Base-by-base conservation (phyloP, 2,329 filamentous ascomycete genomes). In the Remersonia thermophila region DNA sequence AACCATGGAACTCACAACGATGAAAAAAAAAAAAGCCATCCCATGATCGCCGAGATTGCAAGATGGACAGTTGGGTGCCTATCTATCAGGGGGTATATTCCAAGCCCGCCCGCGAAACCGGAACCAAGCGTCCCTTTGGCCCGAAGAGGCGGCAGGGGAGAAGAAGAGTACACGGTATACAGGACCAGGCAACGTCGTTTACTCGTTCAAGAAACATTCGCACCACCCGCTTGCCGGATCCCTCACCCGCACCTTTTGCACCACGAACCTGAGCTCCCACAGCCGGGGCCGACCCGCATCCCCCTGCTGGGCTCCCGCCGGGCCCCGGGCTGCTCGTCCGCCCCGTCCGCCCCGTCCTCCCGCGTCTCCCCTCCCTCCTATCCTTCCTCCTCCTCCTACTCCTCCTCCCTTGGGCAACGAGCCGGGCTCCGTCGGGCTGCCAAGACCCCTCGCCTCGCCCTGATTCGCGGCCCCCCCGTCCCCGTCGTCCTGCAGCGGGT, bases 181-280 rank as follows among this genome's bases (percentile, higher is more conserved):
- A n/a, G n/a, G n/a, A n/a, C n/a, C n/a, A n/a, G n/a, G n/a, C n/a
- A n/a, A n/a, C n/a, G n/a, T n/a, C n/a, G n/a, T 23, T 23, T 23
- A 23, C 20, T 23, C 20, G 9, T 23, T 23, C 20, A 23, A 43
- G 17, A 40, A 35, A 30, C 44, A 47, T 17, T 27, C 32, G 23
- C 45, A 47, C 36, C 39, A 39, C 27, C 33, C 37, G 2, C 27
- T 35, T n/a, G 14, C 39, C 3, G 43, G 37, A 33, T 41, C 33
- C 26, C 42, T 32, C 16, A 42, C 35, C 11, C 41, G 32, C 2
- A 43, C 42, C 12, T 32, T 32, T 16, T 48, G 45, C n/a, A 49
- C 40, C n/a, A 47, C 37, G 12, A 49, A 44, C 10, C 33, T 29
- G 2, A 49, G 30, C 27, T 49, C 46, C 47, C 47, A 49, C 18